Evolutionary conservation across 2,329 filamentous ascomycete species (phyloP).

Genomic region (Colletotrichum lupini): DNA sequence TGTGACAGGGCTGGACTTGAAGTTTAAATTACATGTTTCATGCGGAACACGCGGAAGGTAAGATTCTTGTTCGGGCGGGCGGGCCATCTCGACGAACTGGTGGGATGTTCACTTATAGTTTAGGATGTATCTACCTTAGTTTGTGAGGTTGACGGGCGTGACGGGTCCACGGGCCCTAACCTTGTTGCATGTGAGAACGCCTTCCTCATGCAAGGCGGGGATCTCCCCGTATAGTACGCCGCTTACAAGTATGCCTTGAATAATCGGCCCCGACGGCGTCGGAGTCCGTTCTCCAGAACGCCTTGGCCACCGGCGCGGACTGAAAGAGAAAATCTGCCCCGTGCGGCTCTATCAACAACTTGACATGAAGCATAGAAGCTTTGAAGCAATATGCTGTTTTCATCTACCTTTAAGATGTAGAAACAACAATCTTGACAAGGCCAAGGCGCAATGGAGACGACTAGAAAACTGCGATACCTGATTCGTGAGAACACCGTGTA

Average conservation of each 20-base stretch:
- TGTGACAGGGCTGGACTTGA: not conserved
- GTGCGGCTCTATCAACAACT: not conserved
- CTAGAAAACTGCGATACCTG: not conserved
- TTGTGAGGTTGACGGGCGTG: not conserved
- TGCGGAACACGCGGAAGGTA: not conserved
- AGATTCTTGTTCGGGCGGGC: no score
- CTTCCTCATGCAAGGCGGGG: not conserved
- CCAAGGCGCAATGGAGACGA: not conserved
- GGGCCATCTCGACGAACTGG: not conserved
- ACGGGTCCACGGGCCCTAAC: conserved; percentile 3
- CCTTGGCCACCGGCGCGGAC: not conserved
- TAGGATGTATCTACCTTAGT: not conserved
- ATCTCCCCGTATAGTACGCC: not conserved
- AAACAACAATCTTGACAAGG: not conserved
- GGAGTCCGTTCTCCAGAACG: not conserved
- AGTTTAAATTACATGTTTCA: conserved; percentile 4
- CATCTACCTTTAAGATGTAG: not conserved
- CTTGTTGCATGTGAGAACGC: not conserved
- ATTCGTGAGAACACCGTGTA: not conserved
- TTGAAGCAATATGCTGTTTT: not conserved
- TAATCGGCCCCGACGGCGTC: not conserved
- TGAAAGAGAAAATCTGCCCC: not conserved
- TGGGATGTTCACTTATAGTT: conserved; percentile 1
- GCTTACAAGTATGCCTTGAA: not conserved
- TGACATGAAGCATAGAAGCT: no score